Evolutionary conservation across 2,329 filamentous ascomycete genomes (phyloP).

Genomic region (Fusarium temperatum): DNA sequence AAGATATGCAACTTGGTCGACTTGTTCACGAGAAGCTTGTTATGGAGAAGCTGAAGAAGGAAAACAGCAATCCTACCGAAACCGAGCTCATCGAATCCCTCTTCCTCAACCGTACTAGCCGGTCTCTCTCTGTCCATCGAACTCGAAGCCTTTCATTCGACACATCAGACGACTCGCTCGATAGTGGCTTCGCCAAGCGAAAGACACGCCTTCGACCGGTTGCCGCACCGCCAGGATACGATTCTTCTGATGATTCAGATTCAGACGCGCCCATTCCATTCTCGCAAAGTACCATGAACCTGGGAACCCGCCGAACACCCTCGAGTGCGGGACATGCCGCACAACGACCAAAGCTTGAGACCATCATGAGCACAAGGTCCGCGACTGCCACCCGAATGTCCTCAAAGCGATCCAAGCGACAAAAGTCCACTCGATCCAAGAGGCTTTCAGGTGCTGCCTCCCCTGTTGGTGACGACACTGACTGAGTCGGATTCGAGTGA

Average conservation of each 20-base stretch:
- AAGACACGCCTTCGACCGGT: slow-evolving; percentile 42
- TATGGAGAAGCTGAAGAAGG: slow-evolving; percentile 57
- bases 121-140: slow-evolving; percentile 46
- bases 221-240: slow-evolving; percentile 43
- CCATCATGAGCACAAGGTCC: slow-evolving; percentile 55
- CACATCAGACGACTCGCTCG: slow-evolving; percentile 47
- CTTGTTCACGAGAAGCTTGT: slow-evolving; percentile 56
- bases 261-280: slow-evolving; percentile 37
- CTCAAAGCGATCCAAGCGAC: slow-evolving; percentile 44
- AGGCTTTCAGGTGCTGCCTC: slow-evolving; percentile 46
- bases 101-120: slow-evolving; percentile 47
- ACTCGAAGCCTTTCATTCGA: slow-evolving; percentile 53
- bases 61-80: slow-evolving; percentile 52
- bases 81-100: slow-evolving; percentile 56
- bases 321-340: slow-evolving; percentile 47
- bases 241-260: slow-evolving; percentile 49
- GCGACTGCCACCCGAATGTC: slow-evolving; percentile 41
- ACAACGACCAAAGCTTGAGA: slow-evolving; percentile 56
- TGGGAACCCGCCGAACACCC: slow-evolving; percentile 36
- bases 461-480: slow-evolving; percentile 51
- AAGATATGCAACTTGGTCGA: slow-evolving; percentile 55
- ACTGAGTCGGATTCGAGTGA: slow-evolving; percentile 36
- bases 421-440: slow-evolving; percentile 44
- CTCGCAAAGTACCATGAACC: slow-evolving; percentile 36
- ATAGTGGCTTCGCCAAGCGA: slow-evolving; percentile 43